Conservation (phyloP, 305 asterid species). For the Rubia peregrina region DNA sequence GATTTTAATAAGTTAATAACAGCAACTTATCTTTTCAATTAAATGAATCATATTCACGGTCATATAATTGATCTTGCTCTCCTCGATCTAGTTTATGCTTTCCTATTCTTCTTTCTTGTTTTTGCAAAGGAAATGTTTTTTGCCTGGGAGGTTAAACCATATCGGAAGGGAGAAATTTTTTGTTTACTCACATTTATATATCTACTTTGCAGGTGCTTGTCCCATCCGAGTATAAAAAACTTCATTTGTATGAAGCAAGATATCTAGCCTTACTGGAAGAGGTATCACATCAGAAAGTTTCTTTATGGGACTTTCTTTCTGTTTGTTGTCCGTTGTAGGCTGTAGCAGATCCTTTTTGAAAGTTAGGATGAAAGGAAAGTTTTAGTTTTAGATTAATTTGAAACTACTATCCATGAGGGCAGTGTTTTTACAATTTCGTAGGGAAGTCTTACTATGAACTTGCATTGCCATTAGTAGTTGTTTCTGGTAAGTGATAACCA, state of each 20-base stretch:
- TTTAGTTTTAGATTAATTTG: background rate
- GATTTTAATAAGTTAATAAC: slow-evolving; percentile 2
- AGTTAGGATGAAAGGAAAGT: background rate
- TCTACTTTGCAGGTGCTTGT: slow-evolving; percentile 41
- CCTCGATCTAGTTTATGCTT: background rate
- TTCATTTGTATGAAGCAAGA: slow-evolving; percentile 80
- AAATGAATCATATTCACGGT: background rate
- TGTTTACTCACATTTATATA: background rate
- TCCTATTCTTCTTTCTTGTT: background rate
- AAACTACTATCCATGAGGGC: background rate
- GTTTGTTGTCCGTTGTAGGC: background rate
- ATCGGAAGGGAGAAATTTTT: background rate
- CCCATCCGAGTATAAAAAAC: slow-evolving; percentile 69
- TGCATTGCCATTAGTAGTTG: background rate
- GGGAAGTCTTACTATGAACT: background rate
- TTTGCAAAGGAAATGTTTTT: slow-evolving; percentile 3
- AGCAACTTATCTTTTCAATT: background rate
- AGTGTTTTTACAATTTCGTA: background rate
- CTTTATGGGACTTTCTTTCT: background rate
- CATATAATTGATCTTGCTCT: background rate
- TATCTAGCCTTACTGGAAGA: slow-evolving; percentile 72
- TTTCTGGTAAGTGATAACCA: background rate
- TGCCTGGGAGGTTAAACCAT: background rate
- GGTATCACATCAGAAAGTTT: slow-evolving; percentile 25
- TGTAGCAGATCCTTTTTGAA: background rate